These are phyloP conservation scores for Russula sp. DNA, from an alignment of 768 basidiomycete genomes.

Conservation along the genomic window DNA sequence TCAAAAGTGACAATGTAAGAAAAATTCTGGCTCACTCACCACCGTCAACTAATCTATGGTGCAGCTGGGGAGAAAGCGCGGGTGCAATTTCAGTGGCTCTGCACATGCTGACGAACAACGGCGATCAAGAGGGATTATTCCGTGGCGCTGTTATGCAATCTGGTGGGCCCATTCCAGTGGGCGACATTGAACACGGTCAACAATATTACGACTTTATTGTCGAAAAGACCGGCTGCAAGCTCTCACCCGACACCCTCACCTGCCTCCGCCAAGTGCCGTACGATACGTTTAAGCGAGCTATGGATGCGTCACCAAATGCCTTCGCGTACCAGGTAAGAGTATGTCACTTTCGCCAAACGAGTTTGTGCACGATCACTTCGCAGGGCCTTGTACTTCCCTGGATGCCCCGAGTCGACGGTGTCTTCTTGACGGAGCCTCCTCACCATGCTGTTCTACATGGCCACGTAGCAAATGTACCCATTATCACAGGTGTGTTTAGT, in stretches of 20 bases:
- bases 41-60: not conserved
- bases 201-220: conserved; percentile 37
- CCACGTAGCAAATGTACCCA: conserved; percentile 21
- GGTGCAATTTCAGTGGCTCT: conserved; percentile 43
- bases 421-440: conserved; percentile 23
- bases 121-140: conserved; percentile 34
- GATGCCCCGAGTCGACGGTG: conserved; percentile 26
- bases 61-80: conserved; percentile 45
- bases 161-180: too few relatives aligned
- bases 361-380: not conserved
- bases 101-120: conserved; percentile 39
- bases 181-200: conserved; percentile 28
- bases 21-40: not conserved
- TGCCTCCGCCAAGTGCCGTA: conserved; percentile 38
- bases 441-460: conserved; percentile 21
- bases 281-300: conserved; percentile 26
- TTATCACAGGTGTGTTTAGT: conserved; percentile 21
- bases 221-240: conserved; percentile 31
- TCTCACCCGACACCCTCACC: conserved; percentile 31
- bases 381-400: conserved; percentile 26
- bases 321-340: conserved; percentile 29
- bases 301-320: conserved; percentile 29
- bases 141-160: conserved; percentile 41
- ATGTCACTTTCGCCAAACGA: not conserved
- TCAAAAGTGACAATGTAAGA: conserved; percentile 49